phyloP scores from a whole-genome alignment of 148 eudicot species.

The Selenicereus undatus region DNA sequence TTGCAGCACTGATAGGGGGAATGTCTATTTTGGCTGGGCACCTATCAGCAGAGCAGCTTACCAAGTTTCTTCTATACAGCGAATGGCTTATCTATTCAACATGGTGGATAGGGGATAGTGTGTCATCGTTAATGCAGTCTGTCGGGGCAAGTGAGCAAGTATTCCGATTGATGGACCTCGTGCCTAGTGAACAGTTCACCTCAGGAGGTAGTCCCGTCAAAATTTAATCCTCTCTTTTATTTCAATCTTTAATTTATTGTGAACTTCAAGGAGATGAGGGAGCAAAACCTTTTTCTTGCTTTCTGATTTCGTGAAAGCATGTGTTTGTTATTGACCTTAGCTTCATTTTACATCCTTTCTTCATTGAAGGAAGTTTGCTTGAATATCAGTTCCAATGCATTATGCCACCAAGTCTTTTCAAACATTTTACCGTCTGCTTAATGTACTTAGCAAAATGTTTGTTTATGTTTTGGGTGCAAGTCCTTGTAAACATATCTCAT shows the following conservation, averaged over 20 bases:
- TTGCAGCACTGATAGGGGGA: conserved; percentile 97
- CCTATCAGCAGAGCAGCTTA: conserved; percentile 91
- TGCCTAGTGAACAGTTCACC: conserved; percentile 72
- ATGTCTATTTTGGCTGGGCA: conserved; percentile 80
- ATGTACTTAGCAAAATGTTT: neutral
- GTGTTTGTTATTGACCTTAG: neutral
- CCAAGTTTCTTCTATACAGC: conserved; percentile 91
- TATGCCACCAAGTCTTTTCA: conserved; percentile 3
- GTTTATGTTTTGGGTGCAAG: neutral
- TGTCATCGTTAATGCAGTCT: conserved; percentile 96
- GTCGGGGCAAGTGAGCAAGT: conserved; percentile 99
- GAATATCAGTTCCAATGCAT: neutral
- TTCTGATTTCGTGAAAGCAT: neutral
- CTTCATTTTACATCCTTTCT: neutral
- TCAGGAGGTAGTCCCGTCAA: conserved; percentile 45
- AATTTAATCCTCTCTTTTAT: neutral
- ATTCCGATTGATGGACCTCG: conserved; percentile 85
- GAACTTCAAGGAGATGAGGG: neutral
- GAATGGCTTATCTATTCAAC: conserved; percentile 99
- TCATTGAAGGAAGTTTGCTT: neutral
- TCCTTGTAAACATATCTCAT: neutral
- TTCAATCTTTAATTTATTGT: neutral
- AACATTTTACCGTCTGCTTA: neutral
- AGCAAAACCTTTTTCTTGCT: neutral
- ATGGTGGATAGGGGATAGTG: conserved; percentile 97